Conservation (phyloP, 345 rosid species). For the Cochlearia excelsa region DNA sequence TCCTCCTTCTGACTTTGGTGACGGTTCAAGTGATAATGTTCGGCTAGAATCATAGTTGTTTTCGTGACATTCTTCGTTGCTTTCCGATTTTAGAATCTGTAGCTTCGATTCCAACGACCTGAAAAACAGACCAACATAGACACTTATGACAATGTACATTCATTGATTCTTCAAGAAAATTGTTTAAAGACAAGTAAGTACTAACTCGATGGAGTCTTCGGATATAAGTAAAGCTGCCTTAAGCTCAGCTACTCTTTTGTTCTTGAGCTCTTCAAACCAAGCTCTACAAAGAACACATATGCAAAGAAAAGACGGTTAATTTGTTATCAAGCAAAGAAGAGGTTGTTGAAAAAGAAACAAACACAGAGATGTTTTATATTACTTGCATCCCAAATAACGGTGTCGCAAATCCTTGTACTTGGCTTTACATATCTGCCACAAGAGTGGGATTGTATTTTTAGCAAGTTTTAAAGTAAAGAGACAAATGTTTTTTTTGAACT, state of each 20-base stretch:
- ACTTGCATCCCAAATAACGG: conserved; percentile 69
- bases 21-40: conserved; percentile 58
- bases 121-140: conserved; percentile 2
- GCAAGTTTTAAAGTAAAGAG: background rate
- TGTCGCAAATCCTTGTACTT: conserved; percentile 68
- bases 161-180: too few relatives aligned
- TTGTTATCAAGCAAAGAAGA: too few relatives aligned
- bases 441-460: background rate
- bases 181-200: background rate
- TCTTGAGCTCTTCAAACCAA: conserved; percentile 83
- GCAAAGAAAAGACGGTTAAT: background rate
- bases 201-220: conserved; percentile 78
- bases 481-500: background rate
- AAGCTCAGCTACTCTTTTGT: conserved; percentile 70
- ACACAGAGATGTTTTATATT: background rate
- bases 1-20: conserved; percentile 46
- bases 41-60: conserved; percentile 55
- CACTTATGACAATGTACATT: too few relatives aligned
- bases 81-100: conserved; percentile 62
- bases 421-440: conserved; percentile 66
- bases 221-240: conserved; percentile 66
- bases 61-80: conserved; percentile 33
- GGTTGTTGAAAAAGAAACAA: too few relatives aligned
- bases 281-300: conserved; percentile 40
- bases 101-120: conserved; percentile 82